phyloP scores from a whole-genome alignment of 1,139 yeast genomes.

The Diutina rugosa region DNA sequence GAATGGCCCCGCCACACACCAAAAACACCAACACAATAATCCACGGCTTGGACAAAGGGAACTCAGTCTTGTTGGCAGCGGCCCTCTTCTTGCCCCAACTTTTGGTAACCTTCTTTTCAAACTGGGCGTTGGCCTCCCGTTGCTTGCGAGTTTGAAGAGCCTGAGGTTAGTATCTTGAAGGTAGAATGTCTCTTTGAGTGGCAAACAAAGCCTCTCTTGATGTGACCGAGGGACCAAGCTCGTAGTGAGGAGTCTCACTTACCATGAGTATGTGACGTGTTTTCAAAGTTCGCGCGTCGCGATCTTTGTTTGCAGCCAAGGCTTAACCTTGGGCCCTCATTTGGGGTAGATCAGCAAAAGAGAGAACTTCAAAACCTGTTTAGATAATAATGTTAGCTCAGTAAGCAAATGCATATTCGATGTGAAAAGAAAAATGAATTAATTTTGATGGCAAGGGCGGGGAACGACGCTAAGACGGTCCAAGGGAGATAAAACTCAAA shows the following conservation, averaged over 20 bases:
- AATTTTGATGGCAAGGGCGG: too few species aligned
- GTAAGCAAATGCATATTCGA: too few species aligned
- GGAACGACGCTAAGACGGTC: too few species aligned
- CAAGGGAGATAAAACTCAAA: not conserved
- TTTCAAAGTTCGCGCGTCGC: not conserved
- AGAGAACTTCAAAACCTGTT: not conserved
- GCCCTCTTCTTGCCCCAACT: constrained; percentile 54
- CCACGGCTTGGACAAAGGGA: constrained; percentile 50
- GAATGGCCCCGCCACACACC: constrained; percentile 71
- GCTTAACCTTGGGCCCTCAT: not conserved
- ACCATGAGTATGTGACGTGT: not conserved
- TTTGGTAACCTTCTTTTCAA: constrained; percentile 58
- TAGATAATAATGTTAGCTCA: too few species aligned
- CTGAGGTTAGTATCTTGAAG: constrained; percentile 10
- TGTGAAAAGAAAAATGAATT: too few species aligned
- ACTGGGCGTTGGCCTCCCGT: constrained; percentile 72
- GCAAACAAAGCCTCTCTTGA: not conserved
- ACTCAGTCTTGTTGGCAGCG: constrained; percentile 17
- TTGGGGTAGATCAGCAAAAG: too few species aligned
- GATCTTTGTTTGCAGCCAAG: not conserved
- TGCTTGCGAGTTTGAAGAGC: constrained; percentile 70
- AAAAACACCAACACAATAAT: constrained; percentile 50
- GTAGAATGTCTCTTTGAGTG: not conserved
- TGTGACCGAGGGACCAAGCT: too few species aligned
- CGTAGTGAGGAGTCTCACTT: not conserved